Evolutionary conservation across 2,329 filamentous ascomycete genomes (phyloP), one percentile per base, ranked within the genome.

Genomic region (Stemphylium lycopersici): DNA sequence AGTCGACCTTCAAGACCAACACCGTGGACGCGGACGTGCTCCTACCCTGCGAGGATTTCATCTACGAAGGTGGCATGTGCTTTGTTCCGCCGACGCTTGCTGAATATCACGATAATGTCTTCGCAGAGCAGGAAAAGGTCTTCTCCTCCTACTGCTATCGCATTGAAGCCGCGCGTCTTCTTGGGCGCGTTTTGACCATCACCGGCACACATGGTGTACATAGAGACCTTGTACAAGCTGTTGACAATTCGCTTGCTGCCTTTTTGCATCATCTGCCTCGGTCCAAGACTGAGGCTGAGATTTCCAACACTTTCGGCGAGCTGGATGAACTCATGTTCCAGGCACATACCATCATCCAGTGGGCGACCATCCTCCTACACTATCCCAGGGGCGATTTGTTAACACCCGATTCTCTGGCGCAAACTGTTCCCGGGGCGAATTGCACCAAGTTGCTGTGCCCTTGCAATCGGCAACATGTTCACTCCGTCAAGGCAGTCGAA

Each of bases 321-420:
- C 39, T 91, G 4, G 91, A 96, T 70, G 90, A 95, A 75, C 89
- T 95, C 84, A 87, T 96, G 79, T 95, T 96, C 75, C 90, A 95
- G 71, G 90, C 90, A 1, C 87, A 90, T 57, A 91, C 92, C 83
- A 88, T 95, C 66, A 78, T 84, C 40, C 79, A 63, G 15, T 61
- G 60, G 48, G 46, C 40, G 34, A 61, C 48, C 2, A 63, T 65
- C n/a, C 52, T 65, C 12, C 33, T 65, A 15, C 61, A 65, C 22
- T 65, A 59, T 20, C 61, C 61, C 2, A 42, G 61, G 31, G 53
- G 61, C 15, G 55, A 65, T 37, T 26, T 65, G 15, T 26, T 43
- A 6, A 55, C 52, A 24, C 50, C 48, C 1, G 51, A 45, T 24
- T 24, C 60, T 11, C 39, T 55, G 26, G 52, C 57, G 10, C 39